phyloP scores from a whole-genome alignment of 306 rosid species.

The Vigna trinervia region DNA sequence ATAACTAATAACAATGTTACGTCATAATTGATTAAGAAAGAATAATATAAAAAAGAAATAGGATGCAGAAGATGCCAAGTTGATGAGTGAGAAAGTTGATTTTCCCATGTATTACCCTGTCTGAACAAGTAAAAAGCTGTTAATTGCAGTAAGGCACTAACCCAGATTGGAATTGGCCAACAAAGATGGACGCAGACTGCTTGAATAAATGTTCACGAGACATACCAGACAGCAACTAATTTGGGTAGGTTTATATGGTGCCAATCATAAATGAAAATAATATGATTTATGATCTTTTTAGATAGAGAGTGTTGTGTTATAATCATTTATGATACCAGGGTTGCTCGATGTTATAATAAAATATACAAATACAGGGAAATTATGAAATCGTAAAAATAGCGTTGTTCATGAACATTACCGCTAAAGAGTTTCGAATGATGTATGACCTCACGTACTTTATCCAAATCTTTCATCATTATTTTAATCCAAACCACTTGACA shows the following conservation, averaged over 20 bases:
- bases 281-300: not conserved
- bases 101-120: not conserved
- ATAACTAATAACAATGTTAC: not conserved
- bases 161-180: conserved; percentile 35
- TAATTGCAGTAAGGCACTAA: not conserved
- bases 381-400: not conserved
- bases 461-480: not conserved
- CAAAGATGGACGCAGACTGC: conserved; percentile 11
- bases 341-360: not conserved
- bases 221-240: conserved; percentile 9
- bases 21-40: conserved; percentile 3
- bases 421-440: not conserved
- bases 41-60: not conserved
- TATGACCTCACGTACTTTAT: not conserved
- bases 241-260: conserved; percentile 32
- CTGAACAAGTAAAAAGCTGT: conserved; percentile 21
- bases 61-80: conserved; percentile 20
- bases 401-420: no score
- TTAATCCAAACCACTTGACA: not conserved
- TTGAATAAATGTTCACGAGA: conserved; percentile 35
- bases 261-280: conserved; percentile 1
- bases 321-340: no score
- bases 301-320: no score
- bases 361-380: not conserved
- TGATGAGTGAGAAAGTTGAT: conserved; percentile 1